Percentiles rank a stretch among this genome's conserved stretches.
Evolutionary conservation across 768 basidiomycete genomes (phyloP).

Genomic region (Agrocybe praecox): DNA sequence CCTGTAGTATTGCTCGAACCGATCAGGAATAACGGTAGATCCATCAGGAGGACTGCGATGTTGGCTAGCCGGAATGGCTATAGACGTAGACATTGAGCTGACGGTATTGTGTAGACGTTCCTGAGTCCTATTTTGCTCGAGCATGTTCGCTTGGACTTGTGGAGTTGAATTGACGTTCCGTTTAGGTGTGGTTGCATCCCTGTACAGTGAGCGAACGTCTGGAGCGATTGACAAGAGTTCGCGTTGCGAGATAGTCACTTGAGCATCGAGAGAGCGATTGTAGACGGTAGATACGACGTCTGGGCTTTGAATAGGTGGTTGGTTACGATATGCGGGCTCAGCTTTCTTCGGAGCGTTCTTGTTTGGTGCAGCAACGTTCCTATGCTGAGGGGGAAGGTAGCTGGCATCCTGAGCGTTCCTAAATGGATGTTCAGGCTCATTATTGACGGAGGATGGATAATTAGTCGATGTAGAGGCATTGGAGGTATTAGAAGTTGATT

Average conservation of each 20-base stretch:
- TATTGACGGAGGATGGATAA: background rate
- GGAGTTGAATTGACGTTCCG: background rate
- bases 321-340: no score
- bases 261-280: slow-evolving; percentile 13
- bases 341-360: slow-evolving; percentile 8
- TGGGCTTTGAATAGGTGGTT: slow-evolving; percentile 20
- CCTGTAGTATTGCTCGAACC: slow-evolving; percentile 9
- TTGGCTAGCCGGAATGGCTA: slow-evolving; percentile 1
- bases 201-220: slow-evolving; percentile 16
- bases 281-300: slow-evolving; percentile 13
- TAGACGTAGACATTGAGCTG: no score
- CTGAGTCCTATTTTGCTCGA: background rate
- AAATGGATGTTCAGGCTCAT: slow-evolving; percentile 14
- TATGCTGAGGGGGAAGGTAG: slow-evolving; percentile 15
- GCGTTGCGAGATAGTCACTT: slow-evolving; percentile 18
- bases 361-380: slow-evolving; percentile 11
- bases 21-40: slow-evolving; percentile 4
- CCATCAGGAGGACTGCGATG: slow-evolving; percentile 8
- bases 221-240: no score
- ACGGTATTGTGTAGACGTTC: no score
- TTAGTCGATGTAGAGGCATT: no score
- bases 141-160: background rate
- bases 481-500: no score
- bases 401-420: slow-evolving; percentile 13
- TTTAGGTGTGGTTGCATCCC: slow-evolving; percentile 17